phyloP scores from a whole-genome alignment of 208 protist species.

The Crithidia brevicula region DNA sequence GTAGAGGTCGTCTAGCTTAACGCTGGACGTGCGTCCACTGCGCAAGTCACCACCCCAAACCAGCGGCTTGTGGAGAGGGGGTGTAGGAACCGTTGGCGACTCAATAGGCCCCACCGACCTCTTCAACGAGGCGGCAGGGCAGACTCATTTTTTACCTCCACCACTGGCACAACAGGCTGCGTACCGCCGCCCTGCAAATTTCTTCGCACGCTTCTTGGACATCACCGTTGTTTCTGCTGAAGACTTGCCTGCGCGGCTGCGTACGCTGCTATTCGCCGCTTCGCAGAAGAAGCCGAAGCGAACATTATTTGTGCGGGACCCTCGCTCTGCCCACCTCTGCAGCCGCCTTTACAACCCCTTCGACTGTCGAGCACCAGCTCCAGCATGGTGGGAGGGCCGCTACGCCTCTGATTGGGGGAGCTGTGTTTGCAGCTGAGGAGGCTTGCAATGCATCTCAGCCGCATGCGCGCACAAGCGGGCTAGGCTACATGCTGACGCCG shows the following conservation, averaged over 20 bases:
- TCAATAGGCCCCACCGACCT: neutral
- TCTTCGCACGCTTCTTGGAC: neutral
- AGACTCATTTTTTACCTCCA: neutral
- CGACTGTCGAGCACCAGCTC: neutral
- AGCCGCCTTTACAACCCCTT: neutral
- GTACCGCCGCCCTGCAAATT: neutral
- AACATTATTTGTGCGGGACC: neutral
- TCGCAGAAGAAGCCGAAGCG: conserved; percentile 3
- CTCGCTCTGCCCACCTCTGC: neutral
- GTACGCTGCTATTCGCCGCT: neutral
- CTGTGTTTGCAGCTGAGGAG: neutral
- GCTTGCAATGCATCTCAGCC: neutral
- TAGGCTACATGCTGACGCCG: neutral
- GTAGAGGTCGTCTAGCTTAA: neutral
- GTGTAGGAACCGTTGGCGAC: neutral
- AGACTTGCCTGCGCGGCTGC: conserved; percentile 3
- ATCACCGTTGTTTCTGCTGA: neutral
- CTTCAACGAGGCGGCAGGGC: neutral
- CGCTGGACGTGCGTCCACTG: neutral
- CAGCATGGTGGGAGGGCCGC: neutral
- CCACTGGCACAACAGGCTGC: too few relatives aligned
- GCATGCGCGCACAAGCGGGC: neutral
- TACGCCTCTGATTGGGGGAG: neutral
- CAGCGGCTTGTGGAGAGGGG: neutral
- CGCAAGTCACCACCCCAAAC: neutral